phyloP scores from a whole-genome alignment of 1,284 basidiomycete genomes.

The Lignosus rhinocerotis region DNA sequence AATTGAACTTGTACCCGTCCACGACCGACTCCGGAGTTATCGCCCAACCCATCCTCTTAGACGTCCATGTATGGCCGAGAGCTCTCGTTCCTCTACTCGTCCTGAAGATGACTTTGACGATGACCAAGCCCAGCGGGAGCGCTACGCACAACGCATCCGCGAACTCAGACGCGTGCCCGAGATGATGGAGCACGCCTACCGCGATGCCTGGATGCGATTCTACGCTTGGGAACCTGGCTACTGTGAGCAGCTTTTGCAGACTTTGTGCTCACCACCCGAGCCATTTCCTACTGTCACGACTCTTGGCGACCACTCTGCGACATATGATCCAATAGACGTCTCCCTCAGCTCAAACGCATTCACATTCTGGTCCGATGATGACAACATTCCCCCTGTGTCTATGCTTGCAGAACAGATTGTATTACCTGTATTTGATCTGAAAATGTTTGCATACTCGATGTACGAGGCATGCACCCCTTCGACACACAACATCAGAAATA shows the following conservation, averaged over 20 bases:
- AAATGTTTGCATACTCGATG: conserved; percentile 16
- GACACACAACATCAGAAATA: conserved; percentile 22
- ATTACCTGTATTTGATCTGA: not conserved
- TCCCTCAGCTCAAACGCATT: conserved; percentile 1
- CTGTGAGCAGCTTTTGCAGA: conserved; percentile 10
- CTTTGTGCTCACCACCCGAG: not conserved
- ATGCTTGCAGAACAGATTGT: not conserved
- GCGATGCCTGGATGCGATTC: conserved; percentile 37
- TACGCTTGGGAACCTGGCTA: conserved; percentile 36
- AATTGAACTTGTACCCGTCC: not conserved
- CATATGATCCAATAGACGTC: conserved; percentile 2
- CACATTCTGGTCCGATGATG: conserved; percentile 2
- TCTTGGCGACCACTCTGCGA: not conserved
- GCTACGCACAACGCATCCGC: conserved; percentile 8
- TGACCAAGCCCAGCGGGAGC: conserved; percentile 4
- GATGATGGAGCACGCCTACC: conserved; percentile 3
- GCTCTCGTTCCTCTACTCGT: not conserved
- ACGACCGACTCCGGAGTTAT: not conserved
- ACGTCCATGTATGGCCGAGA: not conserved
- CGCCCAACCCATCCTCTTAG: not conserved
- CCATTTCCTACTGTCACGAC: not conserved
- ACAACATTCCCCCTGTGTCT: not conserved
- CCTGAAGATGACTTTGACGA: not conserved
- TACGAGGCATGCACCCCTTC: conserved; percentile 40
- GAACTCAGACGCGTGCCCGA: conserved; percentile 7